Evolutionary conservation across 345 rosid genomes (phyloP), one percentile per base, ranked within the genome.

Genomic region (Aquilaria sinensis): DNA sequence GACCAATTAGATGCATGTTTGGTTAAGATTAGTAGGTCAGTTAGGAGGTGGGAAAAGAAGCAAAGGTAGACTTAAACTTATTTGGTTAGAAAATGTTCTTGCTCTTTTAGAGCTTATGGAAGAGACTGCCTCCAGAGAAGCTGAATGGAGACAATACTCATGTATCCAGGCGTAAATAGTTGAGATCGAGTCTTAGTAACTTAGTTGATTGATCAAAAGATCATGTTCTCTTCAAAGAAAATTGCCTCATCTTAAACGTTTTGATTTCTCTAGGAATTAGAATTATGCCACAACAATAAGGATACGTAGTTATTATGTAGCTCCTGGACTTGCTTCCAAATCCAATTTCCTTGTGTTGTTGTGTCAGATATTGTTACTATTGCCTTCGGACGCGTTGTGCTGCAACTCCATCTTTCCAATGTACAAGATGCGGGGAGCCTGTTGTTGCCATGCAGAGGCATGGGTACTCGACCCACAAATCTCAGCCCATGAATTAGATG

Each of bases 371-470:
- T 75, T 94, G 96, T 70, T 91, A 88, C 75, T 85, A 88, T 74
- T 94, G 97, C 76, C 86, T 94, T 16, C 75, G 90, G 74, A 94
- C 96, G 32, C 86, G 99, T 12, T 94, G 96, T 64, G 76, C 88
- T 4, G 86, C 96, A 31, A 65, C 89, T 62, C 67, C 89, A 67
- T 86, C 92, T 0, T 94, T 86, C 78, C 82, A 83, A 54, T 94
- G 97, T 63, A 71, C 84, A 46, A 79, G 83, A 73, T 94, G 97
- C 74, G 75, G 74, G 13, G 93, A 88, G 75, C 91, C 77, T 1
- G 91, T 94, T 58, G 77, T 78, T 51, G 97, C 96, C 15, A 94
- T 90, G 90, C 96, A 86, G 78, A 80, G 91, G 66, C 85, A 80
- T 61, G 77, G 85, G 61, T 60, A 49, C 64, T 71, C 43, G 69